Base-by-base conservation (phyloP, 2,329 filamentous ascomycete genomes). In the Blastomyces parvus region DNA sequence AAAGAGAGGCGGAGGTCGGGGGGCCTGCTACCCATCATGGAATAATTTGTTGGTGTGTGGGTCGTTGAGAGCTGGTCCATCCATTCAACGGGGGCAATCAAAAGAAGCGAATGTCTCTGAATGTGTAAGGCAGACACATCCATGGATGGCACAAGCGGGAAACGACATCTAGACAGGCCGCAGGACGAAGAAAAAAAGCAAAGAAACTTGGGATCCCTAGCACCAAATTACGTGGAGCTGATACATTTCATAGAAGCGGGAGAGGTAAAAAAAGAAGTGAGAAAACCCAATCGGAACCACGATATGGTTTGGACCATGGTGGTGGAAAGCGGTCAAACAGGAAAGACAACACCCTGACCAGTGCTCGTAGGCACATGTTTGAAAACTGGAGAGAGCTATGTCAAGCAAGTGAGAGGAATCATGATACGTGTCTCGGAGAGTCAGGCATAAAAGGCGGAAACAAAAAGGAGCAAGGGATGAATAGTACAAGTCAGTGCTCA, bases 401-500 rank as follows among this genome's bases (percentile, higher is more conserved):
- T 30, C 27, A 59, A 59, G 42, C 36, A 59, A 59, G 40, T 59
- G 44, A 40, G n/a, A 44, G 38, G 25, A 59, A 46, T 33, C 8
- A 6, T 59, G 38, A 46, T 59, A 33, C 44, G 44, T 48, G 44
- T 59, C 40, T 59, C 40, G 13, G 13, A 14, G 44, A 65, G 66
- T 64, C 62, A 27, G 60, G 62, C 61, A 65, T 36, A 30, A 44
- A 58, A n/a, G 8, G 50, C 56, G 5, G 40, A 7, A 13, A 9
- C 4, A 52, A 14, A 36, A 64, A 59, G 60, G 46, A 62, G 62
- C 58, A 61, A 38, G 33, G 19, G 48, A 40, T 40, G 36, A 56
- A 60, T 60, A 62, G 64, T 60, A 67, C 62, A 62, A 44, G 48
- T 48, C 9, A 42, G 44, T 61, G 61, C 22, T 22, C 14, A 63